Conservation (phyloP, 495 filamentous ascomycete genomes). For the Darksidea phi region DNA sequence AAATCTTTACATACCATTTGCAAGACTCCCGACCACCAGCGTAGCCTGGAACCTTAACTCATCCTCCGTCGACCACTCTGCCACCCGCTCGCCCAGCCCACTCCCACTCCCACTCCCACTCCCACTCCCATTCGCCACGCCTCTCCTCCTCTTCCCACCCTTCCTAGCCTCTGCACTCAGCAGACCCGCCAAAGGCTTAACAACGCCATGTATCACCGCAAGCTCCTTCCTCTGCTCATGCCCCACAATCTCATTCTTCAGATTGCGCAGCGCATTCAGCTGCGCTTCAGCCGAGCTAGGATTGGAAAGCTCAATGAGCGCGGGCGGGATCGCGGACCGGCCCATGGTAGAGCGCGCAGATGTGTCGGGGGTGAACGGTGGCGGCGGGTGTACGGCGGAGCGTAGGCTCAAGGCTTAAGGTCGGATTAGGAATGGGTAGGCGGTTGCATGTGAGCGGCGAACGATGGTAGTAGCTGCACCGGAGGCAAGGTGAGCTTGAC, state of each 20-base stretch:
- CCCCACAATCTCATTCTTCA: constrained; percentile 89
- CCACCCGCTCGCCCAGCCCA: constrained; percentile 5
- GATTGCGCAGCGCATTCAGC: constrained; percentile 60
- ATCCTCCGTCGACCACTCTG: constrained; percentile 54
- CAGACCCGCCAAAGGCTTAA: constrained; percentile 65
- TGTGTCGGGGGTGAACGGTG: neutral
- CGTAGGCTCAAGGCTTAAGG: neutral
- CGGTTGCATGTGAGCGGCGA: no score
- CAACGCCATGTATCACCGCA: constrained; percentile 67
- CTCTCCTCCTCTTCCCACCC: constrained; percentile 44
- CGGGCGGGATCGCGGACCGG: constrained; percentile 27
- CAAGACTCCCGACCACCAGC: constrained; percentile 77
- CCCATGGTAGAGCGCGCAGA: constrained; percentile 19
- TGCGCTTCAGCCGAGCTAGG: constrained; percentile 44
- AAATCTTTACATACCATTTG: constrained; percentile 59
- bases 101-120: constrained; percentile 3
- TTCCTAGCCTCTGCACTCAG: constrained; percentile 45
- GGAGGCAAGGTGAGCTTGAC: no score
- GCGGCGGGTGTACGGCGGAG: neutral
- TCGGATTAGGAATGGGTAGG: no score
- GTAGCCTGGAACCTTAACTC: constrained; percentile 73
- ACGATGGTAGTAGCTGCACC: no score
- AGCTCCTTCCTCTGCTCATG: constrained; percentile 82
- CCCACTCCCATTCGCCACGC: constrained; percentile 44
- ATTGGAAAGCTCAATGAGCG: constrained; percentile 33